Conservation (phyloP, 345 rosid species). For the Luvunga scandens region DNA sequence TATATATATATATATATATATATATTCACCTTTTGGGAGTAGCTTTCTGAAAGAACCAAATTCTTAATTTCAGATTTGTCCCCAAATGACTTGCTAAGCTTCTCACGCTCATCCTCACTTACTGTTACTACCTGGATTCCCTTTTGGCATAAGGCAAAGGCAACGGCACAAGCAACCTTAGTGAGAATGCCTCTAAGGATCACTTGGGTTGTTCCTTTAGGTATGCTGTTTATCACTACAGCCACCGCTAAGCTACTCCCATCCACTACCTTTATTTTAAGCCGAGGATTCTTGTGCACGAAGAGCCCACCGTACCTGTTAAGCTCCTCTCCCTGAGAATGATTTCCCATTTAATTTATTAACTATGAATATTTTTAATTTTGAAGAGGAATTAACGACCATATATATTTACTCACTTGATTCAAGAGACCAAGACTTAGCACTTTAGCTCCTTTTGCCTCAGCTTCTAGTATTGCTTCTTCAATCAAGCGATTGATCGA, state of each 20-base stretch:
- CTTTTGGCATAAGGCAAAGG: not conserved
- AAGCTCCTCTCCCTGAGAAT: conserved; percentile 1
- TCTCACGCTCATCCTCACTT: not conserved
- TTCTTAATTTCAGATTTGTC: not conserved
- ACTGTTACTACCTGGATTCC: not conserved
- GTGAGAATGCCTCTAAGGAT: conserved; percentile 3
- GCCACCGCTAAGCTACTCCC: conserved; percentile 14
- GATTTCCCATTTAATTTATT: no score
- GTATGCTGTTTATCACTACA: conserved; percentile 8
- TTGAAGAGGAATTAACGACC: no score
- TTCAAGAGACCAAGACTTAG: conserved; percentile 42
- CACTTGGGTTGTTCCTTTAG: conserved; percentile 8
- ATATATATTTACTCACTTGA: conserved; percentile 17
- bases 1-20: no score
- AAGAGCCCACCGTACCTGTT: conserved; percentile 2
- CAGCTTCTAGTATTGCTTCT: conserved; percentile 39
- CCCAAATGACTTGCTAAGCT: not conserved
- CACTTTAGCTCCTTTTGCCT: conserved; percentile 34
- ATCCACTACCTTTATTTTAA: conserved; percentile 15
- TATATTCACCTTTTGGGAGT: conserved; percentile 31
- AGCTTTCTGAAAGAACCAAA: conserved; percentile 30
- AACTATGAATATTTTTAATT: no score
- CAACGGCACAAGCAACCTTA: conserved; percentile 5
- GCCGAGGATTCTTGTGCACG: not conserved
- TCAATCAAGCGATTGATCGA: conserved; percentile 41